phyloP scores from a whole-genome alignment of 1,284 basidiomycete genomes.

The Ustilago tritici region DNA sequence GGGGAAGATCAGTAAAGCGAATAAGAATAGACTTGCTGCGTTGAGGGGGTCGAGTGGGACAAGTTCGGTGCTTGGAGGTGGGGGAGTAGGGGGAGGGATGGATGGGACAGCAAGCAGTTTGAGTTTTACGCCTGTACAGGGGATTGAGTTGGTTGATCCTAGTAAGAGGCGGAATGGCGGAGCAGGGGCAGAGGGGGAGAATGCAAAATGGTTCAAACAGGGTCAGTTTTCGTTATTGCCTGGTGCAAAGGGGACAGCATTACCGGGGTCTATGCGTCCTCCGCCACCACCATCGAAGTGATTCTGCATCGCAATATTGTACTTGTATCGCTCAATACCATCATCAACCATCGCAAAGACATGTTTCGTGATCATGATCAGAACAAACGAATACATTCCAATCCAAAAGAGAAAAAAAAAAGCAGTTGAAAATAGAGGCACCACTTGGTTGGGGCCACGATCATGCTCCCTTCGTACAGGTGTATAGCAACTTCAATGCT shows the following conservation, averaged over 20 bases:
- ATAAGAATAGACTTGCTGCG: constrained; percentile 79
- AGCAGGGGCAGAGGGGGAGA: constrained; percentile 63
- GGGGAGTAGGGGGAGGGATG: neutral
- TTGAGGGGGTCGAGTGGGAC: constrained; percentile 46
- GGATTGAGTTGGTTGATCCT: constrained; percentile 71
- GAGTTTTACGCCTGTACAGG: constrained; percentile 95
- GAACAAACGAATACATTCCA: neutral
- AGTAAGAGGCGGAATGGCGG: constrained; percentile 39
- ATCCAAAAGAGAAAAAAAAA: neutral
- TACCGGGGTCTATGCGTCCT: constrained; percentile 40
- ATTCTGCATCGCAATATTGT: constrained; percentile 6
- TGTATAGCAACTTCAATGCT: no score
- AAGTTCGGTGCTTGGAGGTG: constrained; percentile 66
- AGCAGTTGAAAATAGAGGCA: no score
- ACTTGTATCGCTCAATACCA: constrained; percentile 18
- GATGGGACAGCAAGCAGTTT: constrained; percentile 87
- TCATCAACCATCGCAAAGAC: neutral
- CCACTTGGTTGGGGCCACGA: no score
- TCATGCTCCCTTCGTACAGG: no score
- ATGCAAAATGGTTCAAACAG: constrained; percentile 70
- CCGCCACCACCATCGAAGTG: constrained; percentile 22
- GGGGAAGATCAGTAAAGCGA: constrained; percentile 96
- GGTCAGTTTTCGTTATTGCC: constrained; percentile 68
- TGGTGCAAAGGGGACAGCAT: constrained; percentile 19
- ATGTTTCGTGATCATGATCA: neutral